A percentile compares a stretch with the other conserved stretches of the same genome.
These are phyloP conservation scores for Fistulifera solaris DNA, from an alignment of 108 stramenopile genomes.

Conservation along the genomic window DNA sequence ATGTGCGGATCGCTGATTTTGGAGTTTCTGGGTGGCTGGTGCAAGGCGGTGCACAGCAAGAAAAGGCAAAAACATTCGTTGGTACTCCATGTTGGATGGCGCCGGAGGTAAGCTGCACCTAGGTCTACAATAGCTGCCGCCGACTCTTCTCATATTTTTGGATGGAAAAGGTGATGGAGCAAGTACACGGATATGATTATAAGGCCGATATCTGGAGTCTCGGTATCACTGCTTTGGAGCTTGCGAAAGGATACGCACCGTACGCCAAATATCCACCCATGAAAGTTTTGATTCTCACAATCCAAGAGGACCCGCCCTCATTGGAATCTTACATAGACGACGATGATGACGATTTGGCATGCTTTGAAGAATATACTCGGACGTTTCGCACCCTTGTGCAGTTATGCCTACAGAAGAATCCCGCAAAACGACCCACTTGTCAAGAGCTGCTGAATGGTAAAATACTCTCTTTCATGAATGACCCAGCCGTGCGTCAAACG, in stretches of 20 bases:
- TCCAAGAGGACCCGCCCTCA: constrained; percentile 91
- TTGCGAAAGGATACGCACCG: constrained; percentile 97
- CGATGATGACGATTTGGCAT: constrained; percentile 39
- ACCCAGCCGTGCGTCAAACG: constrained; percentile 20
- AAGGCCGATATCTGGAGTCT: constrained; percentile 97
- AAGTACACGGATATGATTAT: constrained; percentile 93
- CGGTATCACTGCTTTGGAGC: constrained; percentile 97
- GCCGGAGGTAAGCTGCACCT: not conserved
- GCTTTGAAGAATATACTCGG: constrained; percentile 42
- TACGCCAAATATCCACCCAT: constrained; percentile 95
- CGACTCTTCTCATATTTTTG: not conserved
- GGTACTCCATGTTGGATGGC: constrained; percentile 91
- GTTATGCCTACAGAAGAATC: constrained; percentile 77
- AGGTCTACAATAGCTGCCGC: not conserved
- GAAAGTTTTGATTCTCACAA: constrained; percentile 93
- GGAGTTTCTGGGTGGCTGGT: constrained; percentile 88
- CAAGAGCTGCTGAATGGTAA: constrained; percentile 48
- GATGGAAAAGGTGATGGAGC: constrained; percentile 91
- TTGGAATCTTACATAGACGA: constrained; percentile 84
- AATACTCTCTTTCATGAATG: constrained; percentile 20
- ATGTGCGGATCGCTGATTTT: constrained; percentile 93
- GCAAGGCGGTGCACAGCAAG: constrained; percentile 53
- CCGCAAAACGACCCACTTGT: constrained; percentile 58
- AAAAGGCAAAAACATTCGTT: constrained; percentile 85
- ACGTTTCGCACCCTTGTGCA: constrained; percentile 56